A percentile compares a stretch with the other conserved stretches of the same genome.
Evolutionary conservation across 305 asterid genomes (phyloP).

Genomic region (Fraxinus paxiana): DNA sequence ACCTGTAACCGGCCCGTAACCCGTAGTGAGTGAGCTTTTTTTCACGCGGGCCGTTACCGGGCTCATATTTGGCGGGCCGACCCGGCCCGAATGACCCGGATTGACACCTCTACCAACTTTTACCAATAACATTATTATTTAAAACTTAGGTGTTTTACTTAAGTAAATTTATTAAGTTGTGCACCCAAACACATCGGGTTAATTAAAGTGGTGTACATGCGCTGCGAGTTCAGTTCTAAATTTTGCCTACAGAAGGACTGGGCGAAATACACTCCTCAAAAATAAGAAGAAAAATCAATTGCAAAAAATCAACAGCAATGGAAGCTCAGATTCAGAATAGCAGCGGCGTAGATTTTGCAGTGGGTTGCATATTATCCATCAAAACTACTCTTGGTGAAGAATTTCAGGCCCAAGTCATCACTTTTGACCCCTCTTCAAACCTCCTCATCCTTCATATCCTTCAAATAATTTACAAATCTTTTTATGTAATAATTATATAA

Average conservation of each 20-base stretch:
- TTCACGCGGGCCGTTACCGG: too few relatives aligned
- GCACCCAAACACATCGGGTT: not conserved
- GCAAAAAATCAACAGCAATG: slow-evolving; percentile 34
- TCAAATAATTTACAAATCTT: not conserved
- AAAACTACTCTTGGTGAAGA: slow-evolving; percentile 45
- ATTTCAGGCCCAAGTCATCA: slow-evolving; percentile 43
- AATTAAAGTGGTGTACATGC: not conserved
- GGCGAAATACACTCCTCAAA: not conserved
- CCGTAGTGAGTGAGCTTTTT: too few relatives aligned
- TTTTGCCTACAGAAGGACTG: not conserved
- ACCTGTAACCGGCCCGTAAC: too few relatives aligned
- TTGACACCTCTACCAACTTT: too few relatives aligned
- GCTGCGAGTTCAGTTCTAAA: not conserved
- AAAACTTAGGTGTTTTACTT: not conserved
- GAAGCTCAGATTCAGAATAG: slow-evolving; percentile 40
- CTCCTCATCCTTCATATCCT: slow-evolving; percentile 52
- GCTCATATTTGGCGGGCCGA: too few relatives aligned
- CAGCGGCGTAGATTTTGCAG: slow-evolving; percentile 46
- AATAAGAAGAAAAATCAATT: not conserved
- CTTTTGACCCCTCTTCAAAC: slow-evolving; percentile 39
- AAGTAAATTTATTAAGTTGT: not conserved
- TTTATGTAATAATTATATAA: not conserved
- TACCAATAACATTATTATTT: not conserved
- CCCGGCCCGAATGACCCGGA: too few relatives aligned
- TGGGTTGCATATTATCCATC: slow-evolving; percentile 57